Conservation (phyloP, 2,329 filamentous ascomycete genomes). For the Cladosporium sp. region DNA sequence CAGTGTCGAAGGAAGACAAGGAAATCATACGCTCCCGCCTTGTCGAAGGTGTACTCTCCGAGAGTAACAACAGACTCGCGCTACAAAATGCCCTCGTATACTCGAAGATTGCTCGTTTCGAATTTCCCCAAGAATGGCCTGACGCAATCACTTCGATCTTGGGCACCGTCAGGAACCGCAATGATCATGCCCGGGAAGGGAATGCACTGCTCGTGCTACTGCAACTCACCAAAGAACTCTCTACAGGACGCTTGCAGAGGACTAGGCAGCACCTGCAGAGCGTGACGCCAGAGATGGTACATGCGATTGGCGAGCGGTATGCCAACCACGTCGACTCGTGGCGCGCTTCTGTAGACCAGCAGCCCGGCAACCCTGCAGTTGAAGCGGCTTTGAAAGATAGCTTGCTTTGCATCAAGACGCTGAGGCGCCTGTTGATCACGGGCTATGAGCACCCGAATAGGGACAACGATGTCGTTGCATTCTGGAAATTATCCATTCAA, state of each 20-base stretch:
- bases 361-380: constrained; percentile 48
- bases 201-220: constrained; percentile 66
- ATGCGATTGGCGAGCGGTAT: constrained; percentile 72
- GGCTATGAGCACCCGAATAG: constrained; percentile 81
- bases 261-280: constrained; percentile 72
- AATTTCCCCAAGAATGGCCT: constrained; percentile 81
- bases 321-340: constrained; percentile 63
- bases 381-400: constrained; percentile 68
- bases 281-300: constrained; percentile 76
- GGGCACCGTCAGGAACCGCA: constrained; percentile 36
- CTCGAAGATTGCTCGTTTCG: constrained; percentile 81
- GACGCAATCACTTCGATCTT: constrained; percentile 38
- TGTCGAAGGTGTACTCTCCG: constrained; percentile 69
- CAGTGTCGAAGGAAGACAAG: constrained; percentile 65
- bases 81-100: constrained; percentile 82
- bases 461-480: constrained; percentile 66
- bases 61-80: constrained; percentile 68
- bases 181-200: neutral
- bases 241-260: constrained; percentile 67
- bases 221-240: constrained; percentile 84
- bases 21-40: constrained; percentile 66
- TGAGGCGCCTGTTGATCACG: constrained; percentile 70
- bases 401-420: constrained; percentile 67
- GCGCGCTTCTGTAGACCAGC: constrained; percentile 32
- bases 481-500: constrained; percentile 72